phyloP scores from a whole-genome alignment of 768 basidiomycete species.

The Coprinellus micaceus region DNA sequence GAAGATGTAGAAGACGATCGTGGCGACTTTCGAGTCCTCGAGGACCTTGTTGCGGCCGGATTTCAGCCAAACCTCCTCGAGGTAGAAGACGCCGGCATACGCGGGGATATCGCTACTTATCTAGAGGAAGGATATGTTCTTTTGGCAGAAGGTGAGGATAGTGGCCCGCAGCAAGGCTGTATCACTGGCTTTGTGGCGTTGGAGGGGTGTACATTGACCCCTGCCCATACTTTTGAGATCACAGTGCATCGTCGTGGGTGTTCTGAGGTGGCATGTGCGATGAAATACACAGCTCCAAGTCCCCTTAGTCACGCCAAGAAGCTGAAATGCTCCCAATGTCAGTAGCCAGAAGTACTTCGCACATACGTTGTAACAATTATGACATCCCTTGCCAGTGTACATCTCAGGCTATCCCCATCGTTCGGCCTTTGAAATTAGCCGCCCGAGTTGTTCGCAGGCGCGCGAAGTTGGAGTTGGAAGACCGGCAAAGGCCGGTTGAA shows the following conservation, averaged over 20 bases:
- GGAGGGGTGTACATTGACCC: background rate
- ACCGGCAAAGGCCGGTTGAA: too few relatives aligned
- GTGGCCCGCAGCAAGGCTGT: background rate
- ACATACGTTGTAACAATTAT: too few relatives aligned
- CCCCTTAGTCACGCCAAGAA: background rate
- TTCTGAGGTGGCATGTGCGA: background rate
- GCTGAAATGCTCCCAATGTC: background rate
- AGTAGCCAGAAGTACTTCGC: too few relatives aligned
- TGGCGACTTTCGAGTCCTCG: too few relatives aligned
- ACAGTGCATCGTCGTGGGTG: background rate
- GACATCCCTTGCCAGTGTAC: too few relatives aligned
- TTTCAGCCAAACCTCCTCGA: slow-evolving; percentile 16
- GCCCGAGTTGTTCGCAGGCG: too few relatives aligned
- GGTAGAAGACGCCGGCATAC: slow-evolving; percentile 17
- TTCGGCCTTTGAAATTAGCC: too few relatives aligned
- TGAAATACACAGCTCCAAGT: background rate
- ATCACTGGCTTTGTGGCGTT: background rate
- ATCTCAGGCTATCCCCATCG: too few relatives aligned
- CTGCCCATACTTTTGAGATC: background rate
- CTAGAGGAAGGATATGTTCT: background rate
- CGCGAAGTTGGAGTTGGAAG: too few relatives aligned
- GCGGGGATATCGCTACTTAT: slow-evolving; percentile 2
- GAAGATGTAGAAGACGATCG: slow-evolving; percentile 7
- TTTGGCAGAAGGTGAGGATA: background rate
- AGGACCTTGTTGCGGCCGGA: slow-evolving; percentile 11